phyloP scores from a whole-genome alignment of 345 rosid species.

The Sisymbrium irio region DNA sequence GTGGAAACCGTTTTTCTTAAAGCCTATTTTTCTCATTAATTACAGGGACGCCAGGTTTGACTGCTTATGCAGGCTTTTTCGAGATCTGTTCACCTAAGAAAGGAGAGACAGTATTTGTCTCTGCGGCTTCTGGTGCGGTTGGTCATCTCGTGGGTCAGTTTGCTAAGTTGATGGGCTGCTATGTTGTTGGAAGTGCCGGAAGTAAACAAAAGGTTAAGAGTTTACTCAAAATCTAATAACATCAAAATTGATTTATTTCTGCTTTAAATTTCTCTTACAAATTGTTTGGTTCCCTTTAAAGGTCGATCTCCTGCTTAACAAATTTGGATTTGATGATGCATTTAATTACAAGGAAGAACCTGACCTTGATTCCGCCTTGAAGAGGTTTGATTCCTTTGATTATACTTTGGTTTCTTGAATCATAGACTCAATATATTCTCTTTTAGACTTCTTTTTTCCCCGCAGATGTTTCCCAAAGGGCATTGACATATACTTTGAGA shows the following conservation, averaged over 20 bases:
- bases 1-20: not conserved
- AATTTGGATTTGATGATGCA: slow-evolving; percentile 55
- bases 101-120: slow-evolving; percentile 48
- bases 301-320: slow-evolving; percentile 46
- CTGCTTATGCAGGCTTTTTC: slow-evolving; percentile 51
- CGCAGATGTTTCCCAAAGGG: not conserved
- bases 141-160: slow-evolving; percentile 66
- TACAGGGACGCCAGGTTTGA: slow-evolving; percentile 48
- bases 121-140: slow-evolving; percentile 56
- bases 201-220: not conserved
- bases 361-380: slow-evolving; percentile 42
- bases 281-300: not conserved
- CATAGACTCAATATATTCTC: not conserved
- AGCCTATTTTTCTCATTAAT: not conserved
- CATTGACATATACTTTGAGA: slow-evolving; percentile 49
- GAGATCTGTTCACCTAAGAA: slow-evolving; percentile 50
- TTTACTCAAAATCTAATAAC: not conserved
- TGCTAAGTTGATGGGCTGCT: slow-evolving; percentile 52
- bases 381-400: slow-evolving; percentile 12
- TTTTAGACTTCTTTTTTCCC: no score
- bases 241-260: not conserved
- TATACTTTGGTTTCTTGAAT: not conserved
- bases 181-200: slow-evolving; percentile 38
- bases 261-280: not conserved
- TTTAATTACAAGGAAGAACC: slow-evolving; percentile 56